Evolutionary conservation across 2,329 filamentous ascomycete species (phyloP).

Genomic region (Dothiorella sarmentorum): DNA sequence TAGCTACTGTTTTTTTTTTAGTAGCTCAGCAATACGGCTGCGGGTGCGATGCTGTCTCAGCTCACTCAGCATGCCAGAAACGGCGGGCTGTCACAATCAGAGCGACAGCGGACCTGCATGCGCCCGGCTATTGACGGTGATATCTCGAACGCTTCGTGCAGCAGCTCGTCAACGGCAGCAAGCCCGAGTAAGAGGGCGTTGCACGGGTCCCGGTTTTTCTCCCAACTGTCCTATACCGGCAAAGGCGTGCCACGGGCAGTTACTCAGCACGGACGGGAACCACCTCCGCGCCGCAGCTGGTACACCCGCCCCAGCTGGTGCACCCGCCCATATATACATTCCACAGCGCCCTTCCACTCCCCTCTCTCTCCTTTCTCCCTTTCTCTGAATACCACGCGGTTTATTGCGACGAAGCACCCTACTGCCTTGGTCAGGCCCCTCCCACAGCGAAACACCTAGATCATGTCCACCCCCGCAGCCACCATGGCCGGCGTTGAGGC

Average conservation of each 20-base stretch:
- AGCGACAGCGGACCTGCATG: background rate
- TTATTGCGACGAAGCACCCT: constrained; percentile 78
- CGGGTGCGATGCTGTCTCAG: constrained; percentile 4
- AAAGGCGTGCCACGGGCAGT: no score
- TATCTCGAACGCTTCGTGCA: background rate
- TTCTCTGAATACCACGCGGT: constrained; percentile 23
- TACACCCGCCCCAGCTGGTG: no score
- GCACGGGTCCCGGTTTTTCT: constrained; percentile 7
- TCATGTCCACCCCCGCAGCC: constrained; percentile 45
- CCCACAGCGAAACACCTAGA: constrained; percentile 49
- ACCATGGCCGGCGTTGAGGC: constrained; percentile 47
- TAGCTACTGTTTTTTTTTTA: background rate
- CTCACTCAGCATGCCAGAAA: constrained; percentile 10
- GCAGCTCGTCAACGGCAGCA: constrained; percentile 5
- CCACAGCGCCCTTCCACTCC: constrained; percentile 22
- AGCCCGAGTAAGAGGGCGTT: background rate
- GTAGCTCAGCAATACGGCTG: background rate
- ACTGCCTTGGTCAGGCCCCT: constrained; percentile 96
- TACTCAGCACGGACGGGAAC: constrained; percentile 15
- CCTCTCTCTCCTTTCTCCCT: constrained; percentile 23
- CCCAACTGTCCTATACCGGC: constrained; percentile 16
- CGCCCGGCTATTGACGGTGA: constrained; percentile 6
- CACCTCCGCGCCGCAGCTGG: constrained; percentile 17
- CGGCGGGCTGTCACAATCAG: background rate
- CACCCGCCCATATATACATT: constrained; percentile 27